Conservation (phyloP, 2,329 filamentous ascomycete species). For the Cadophora luteo-olivacea region DNA sequence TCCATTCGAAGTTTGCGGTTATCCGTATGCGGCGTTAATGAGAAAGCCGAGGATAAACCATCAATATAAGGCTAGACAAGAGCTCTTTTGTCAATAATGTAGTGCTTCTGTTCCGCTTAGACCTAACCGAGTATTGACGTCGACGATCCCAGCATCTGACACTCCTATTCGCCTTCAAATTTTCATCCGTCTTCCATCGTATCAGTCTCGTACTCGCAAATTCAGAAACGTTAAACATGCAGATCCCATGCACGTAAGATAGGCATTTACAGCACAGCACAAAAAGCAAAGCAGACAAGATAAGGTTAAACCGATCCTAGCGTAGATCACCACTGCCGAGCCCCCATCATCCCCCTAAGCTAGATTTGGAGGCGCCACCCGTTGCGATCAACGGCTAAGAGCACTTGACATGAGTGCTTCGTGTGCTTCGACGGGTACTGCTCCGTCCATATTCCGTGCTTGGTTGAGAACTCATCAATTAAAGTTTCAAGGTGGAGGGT, state of each 20-base stretch:
- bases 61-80: background rate
- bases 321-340: constrained; percentile 11
- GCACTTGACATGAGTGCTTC: background rate
- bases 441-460: background rate
- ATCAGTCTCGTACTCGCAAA: background rate
- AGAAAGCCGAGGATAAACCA: background rate
- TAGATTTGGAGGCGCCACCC: background rate
- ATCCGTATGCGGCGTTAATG: background rate
- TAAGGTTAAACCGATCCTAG: constrained; percentile 10
- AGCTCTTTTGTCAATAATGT: background rate
- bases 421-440: background rate
- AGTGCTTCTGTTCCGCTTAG: background rate
- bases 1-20: background rate
- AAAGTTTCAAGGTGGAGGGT: background rate
- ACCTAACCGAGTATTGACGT: background rate
- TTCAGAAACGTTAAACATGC: background rate
- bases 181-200: too few species aligned
- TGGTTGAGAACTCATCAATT: background rate
- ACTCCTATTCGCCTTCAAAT: background rate
- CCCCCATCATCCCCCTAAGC: background rate
- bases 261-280: background rate
- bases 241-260: background rate
- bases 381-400: background rate
- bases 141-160: background rate
- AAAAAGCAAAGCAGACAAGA: background rate